Evolutionary conservation across 2,329 filamentous ascomycete genomes (phyloP).

Genomic region (Atkinsonella texensis): DNA sequence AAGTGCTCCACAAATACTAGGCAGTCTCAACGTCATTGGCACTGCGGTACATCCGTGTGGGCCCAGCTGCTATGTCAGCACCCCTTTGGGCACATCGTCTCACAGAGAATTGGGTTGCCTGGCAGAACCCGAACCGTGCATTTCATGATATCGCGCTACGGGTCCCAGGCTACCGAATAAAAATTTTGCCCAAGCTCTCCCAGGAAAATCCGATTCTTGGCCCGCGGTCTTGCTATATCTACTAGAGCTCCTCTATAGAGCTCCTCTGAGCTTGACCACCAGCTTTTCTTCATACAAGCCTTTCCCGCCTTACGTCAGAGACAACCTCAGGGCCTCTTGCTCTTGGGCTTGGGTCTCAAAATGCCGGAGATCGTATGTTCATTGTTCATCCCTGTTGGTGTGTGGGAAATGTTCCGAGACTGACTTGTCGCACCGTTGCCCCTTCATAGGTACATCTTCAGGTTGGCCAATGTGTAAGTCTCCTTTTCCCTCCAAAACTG

Average conservation of each 20-base stretch:
- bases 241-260: neutral
- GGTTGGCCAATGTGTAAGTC: constrained; percentile 92
- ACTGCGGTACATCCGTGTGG: neutral
- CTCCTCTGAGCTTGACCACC: neutral
- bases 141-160: neutral
- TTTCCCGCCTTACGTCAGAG: neutral
- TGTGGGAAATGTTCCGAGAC: neutral
- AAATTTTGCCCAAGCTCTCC: neutral
- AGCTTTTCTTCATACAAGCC: neutral
- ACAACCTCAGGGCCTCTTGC: neutral
- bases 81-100: constrained; percentile 1
- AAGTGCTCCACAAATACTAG: neutral
- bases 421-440: constrained; percentile 36
- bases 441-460: constrained; percentile 85
- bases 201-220: neutral
- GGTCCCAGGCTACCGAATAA: constrained; percentile 4
- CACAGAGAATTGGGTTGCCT: constrained; percentile 2
- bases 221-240: neutral
- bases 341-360: neutral
- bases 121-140: neutral
- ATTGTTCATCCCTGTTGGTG: neutral
- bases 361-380: constrained; percentile 9
- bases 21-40: neutral
- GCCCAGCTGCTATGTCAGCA: neutral
- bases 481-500: neutral